Conservation (phyloP, 495 filamentous ascomycete species). For the Penicillium cinerascens region DNA sequence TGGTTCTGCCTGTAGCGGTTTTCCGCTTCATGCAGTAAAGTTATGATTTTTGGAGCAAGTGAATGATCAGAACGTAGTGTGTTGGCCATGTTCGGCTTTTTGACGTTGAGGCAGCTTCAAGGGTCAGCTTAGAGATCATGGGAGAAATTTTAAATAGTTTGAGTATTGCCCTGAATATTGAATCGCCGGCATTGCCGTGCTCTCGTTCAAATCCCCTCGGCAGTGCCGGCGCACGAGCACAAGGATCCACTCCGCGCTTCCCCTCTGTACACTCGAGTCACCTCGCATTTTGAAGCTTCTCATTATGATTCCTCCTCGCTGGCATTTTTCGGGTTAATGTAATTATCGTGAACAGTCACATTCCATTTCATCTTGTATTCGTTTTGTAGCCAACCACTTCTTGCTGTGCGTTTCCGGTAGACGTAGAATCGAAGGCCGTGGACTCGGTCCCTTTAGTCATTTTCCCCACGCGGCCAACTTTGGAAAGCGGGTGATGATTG, state of each 20-base stretch:
- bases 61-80: not conserved
- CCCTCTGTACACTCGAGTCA: not conserved
- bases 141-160: not conserved
- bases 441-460: not conserved
- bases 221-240: not conserved
- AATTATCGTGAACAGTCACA: no score
- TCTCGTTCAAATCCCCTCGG: not conserved
- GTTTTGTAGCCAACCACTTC: no score
- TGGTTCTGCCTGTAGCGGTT: not conserved
- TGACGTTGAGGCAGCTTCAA: not conserved
- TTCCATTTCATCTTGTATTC: no score
- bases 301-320: no score
- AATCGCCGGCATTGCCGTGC: not conserved
- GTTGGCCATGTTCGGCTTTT: not conserved
- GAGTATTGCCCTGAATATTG: not conserved
- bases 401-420: not conserved
- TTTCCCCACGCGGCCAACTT: not conserved
- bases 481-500: not conserved
- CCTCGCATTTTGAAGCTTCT: no score
- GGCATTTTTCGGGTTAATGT: no score
- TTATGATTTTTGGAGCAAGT: not conserved
- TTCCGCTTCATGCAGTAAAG: not conserved
- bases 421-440: not conserved
- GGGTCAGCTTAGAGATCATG: not conserved
- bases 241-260: not conserved